Evolutionary conservation across 441 rosid species (phyloP).

Genomic region (Lagerstroemia fauriei): DNA sequence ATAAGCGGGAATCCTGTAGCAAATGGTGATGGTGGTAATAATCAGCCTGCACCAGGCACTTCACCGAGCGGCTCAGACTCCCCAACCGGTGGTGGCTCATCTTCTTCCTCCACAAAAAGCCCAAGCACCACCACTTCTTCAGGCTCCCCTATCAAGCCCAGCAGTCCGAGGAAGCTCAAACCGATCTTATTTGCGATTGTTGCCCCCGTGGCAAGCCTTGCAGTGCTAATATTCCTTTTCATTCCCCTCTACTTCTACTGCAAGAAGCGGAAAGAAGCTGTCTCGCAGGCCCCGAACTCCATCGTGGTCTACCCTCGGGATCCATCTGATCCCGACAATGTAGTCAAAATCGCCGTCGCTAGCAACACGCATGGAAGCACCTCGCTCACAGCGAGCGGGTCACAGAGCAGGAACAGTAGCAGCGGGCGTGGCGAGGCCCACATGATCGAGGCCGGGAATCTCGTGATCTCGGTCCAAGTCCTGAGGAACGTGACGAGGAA

Average conservation of each 20-base stretch:
- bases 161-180: conserved; percentile 32
- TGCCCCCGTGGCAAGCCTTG: conserved; percentile 51
- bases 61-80: conserved; percentile 28
- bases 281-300: conserved; percentile 42
- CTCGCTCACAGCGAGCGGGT: conserved; percentile 48
- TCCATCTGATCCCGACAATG: conserved; percentile 54
- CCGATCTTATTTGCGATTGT: conserved; percentile 42
- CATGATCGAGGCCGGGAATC: conserved; percentile 67
- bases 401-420: conserved; percentile 37
- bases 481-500: conserved; percentile 64
- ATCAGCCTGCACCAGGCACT: conserved; percentile 20
- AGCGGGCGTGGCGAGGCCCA: conserved; percentile 55
- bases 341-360: conserved; percentile 62
- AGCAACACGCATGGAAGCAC: conserved; percentile 45
- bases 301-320: conserved; percentile 68
- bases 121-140: conserved; percentile 24
- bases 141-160: conserved; percentile 30
- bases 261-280: conserved; percentile 42
- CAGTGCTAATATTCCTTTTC: conserved; percentile 38
- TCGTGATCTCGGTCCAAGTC: conserved; percentile 70
- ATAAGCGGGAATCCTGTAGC: conserved; percentile 48
- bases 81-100: conserved; percentile 20
- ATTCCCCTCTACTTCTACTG: conserved; percentile 52
- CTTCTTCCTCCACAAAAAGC: conserved; percentile 26
- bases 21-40: neutral